A percentile compares a stretch with the other conserved stretches of the same genome.
Conservation (phyloP, 2,329 filamentous ascomycete species). For the Pseudogymnoascus sp. region DNA sequence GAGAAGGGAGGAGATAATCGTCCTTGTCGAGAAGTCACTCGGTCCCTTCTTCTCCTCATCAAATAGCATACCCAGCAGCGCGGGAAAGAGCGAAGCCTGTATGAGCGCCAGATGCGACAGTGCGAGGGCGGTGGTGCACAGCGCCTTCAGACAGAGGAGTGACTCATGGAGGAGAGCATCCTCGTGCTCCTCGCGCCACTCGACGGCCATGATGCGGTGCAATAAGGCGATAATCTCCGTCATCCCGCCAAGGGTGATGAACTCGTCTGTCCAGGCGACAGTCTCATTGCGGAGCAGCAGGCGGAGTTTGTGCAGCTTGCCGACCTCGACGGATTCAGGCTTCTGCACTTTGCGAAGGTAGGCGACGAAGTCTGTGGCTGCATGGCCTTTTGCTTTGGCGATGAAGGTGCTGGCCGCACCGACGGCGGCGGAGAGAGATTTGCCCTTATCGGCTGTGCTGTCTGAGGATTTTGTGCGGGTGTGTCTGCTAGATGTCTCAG, state of each 20-base stretch:
- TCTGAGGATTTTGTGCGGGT: slow-evolving; percentile 66
- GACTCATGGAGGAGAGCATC: slow-evolving; percentile 88
- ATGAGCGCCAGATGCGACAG: slow-evolving; percentile 74
- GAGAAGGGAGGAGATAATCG: slow-evolving; percentile 79
- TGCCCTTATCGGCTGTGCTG: slow-evolving; percentile 53
- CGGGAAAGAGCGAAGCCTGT: slow-evolving; percentile 74
- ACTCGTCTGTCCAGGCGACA: slow-evolving; percentile 88
- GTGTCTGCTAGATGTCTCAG: slow-evolving; percentile 54
- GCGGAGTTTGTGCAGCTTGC: slow-evolving; percentile 86
- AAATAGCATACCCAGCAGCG: slow-evolving; percentile 80
- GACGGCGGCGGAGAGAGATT: slow-evolving; percentile 44
- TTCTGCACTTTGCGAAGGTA: slow-evolving; percentile 76
- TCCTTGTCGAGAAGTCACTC: slow-evolving; percentile 89
- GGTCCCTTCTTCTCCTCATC: slow-evolving; percentile 98
- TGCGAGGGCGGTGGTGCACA: slow-evolving; percentile 84
- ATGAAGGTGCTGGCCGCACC: slow-evolving; percentile 48
- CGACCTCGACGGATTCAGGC: slow-evolving; percentile 81
- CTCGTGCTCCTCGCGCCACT: slow-evolving; percentile 97
- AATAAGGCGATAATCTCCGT: slow-evolving; percentile 78
- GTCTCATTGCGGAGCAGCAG: slow-evolving; percentile 89
- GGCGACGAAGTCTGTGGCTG: slow-evolving; percentile 73
- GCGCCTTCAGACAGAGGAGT: slow-evolving; percentile 83
- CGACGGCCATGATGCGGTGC: slow-evolving; percentile 86
- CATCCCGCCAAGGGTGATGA: slow-evolving; percentile 86
- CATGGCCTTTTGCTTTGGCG: slow-evolving; percentile 62